These are phyloP conservation scores for Ensete ventricosum DNA, from an alignment of 176 grass and related monocot genomes.

Conservation along the genomic window DNA sequence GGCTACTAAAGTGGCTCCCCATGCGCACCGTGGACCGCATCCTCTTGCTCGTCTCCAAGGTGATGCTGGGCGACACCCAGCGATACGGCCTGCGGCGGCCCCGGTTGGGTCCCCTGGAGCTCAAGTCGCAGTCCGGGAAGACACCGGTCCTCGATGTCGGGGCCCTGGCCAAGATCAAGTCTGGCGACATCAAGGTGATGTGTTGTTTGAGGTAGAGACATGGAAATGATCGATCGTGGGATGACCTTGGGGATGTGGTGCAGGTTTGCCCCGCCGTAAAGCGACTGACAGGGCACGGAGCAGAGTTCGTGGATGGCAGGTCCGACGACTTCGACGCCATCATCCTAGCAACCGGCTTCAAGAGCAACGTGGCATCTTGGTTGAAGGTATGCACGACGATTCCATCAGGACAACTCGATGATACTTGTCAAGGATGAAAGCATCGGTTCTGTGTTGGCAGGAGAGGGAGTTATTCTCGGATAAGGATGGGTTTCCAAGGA, in stretches of 20 bases:
- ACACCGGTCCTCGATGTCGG: conserved; percentile 94
- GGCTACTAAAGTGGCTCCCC: conserved; percentile 80
- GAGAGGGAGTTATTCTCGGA: conserved; percentile 75
- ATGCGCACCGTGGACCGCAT: conserved; percentile 58
- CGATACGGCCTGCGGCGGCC: conserved; percentile 68
- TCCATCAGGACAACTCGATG: neutral
- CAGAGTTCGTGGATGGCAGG: conserved; percentile 48
- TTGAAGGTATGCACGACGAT: conserved; percentile 41
- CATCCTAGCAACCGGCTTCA: conserved; percentile 82
- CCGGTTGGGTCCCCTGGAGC: conserved; percentile 62
- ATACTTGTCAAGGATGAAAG: too few species aligned
- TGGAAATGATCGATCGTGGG: too few species aligned
- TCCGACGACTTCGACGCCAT: conserved; percentile 55
- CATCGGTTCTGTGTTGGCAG: conserved; percentile 22
- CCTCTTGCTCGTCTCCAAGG: conserved; percentile 46
- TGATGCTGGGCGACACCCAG: conserved; percentile 68
- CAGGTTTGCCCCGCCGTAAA: conserved; percentile 57
- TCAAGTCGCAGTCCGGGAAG: conserved; percentile 90
- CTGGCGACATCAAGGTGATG: conserved; percentile 71
- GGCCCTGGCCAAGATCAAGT: conserved; percentile 78
- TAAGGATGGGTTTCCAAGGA: conserved; percentile 76
- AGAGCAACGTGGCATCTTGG: conserved; percentile 85
- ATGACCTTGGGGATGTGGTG: neutral
- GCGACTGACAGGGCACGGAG: conserved; percentile 31
- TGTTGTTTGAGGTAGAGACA: neutral